A percentile compares a stretch with the other conserved stretches of the same genome.
These are phyloP conservation scores for Stemphylium lycopersici DNA, from an alignment of 2,329 filamentous ascomycete species.

Conservation along the genomic window DNA sequence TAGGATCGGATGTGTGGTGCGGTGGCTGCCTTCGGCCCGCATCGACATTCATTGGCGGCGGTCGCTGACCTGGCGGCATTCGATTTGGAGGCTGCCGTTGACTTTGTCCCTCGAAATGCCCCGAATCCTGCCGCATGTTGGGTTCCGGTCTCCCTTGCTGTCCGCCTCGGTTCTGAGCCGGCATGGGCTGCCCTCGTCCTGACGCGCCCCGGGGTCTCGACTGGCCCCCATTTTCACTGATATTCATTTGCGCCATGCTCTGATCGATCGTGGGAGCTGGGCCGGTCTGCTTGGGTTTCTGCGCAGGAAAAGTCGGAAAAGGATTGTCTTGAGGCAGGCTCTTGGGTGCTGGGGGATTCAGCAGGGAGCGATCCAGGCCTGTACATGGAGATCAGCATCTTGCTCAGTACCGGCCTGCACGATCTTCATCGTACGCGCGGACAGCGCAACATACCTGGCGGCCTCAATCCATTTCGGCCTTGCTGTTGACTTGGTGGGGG, in stretches of 20 bases:
- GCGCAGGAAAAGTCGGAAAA: constrained; percentile 55
- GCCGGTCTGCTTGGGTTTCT: constrained; percentile 22
- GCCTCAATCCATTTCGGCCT: constrained; percentile 33
- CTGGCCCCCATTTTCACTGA: constrained; percentile 31
- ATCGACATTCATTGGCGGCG: constrained; percentile 31
- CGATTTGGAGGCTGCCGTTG: constrained; percentile 36
- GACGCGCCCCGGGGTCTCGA: constrained; percentile 23
- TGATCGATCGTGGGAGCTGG: constrained; percentile 36
- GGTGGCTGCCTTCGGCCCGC: constrained; percentile 18
- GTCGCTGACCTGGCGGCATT: constrained; percentile 31
- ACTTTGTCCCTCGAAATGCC: constrained; percentile 40
- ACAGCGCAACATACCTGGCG: constrained; percentile 33
- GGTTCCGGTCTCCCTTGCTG: constrained; percentile 27
- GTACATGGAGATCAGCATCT: constrained; percentile 14
- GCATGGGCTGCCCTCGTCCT: constrained; percentile 30
- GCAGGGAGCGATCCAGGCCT: constrained; percentile 41
- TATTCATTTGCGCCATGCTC: constrained; percentile 45
- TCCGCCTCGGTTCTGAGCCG: constrained; percentile 30
- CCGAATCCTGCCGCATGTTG: constrained; percentile 43
- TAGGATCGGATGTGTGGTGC: constrained; percentile 26
- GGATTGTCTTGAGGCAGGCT: constrained; percentile 52
- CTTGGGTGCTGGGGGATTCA: constrained; percentile 37
- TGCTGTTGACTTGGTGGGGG: constrained; percentile 28
- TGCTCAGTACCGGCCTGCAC: background rate
- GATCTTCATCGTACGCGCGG: background rate